Evolutionary conservation across 108 stramenopile genomes (phyloP).

Genomic region (Tribonema minus): DNA sequence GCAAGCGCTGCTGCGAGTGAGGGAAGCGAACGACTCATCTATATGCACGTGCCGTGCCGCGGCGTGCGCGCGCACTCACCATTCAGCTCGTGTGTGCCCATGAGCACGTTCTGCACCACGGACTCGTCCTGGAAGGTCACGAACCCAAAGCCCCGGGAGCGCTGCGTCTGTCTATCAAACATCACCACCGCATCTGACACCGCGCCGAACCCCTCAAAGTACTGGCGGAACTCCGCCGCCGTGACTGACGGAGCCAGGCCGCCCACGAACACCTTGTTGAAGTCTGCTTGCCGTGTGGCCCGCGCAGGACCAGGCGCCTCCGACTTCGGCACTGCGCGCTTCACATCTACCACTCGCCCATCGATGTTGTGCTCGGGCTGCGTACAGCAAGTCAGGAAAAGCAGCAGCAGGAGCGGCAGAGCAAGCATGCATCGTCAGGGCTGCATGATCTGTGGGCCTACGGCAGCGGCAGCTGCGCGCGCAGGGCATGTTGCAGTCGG

Average conservation of each 20-base stretch:
- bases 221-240: slow-evolving; percentile 54
- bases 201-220: slow-evolving; percentile 47
- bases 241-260: slow-evolving; percentile 51
- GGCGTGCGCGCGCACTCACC: no score
- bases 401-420: no score
- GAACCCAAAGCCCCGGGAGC: slow-evolving; percentile 50
- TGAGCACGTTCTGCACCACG: slow-evolving; percentile 24
- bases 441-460: no score
- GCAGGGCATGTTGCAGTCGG: no score
- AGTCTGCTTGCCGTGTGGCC: slow-evolving; percentile 28
- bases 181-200: slow-evolving; percentile 50
- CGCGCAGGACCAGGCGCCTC: slow-evolving; percentile 32
- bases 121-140: slow-evolving; percentile 47
- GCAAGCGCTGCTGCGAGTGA: no score
- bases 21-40: no score
- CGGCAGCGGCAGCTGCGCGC: slow-evolving; percentile 1
- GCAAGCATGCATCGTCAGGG: neutral
- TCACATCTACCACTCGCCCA: slow-evolving; percentile 44
- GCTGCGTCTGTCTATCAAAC: slow-evolving; percentile 49
- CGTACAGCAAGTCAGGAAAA: no score
- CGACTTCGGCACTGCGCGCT: slow-evolving; percentile 40
- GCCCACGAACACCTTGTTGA: slow-evolving; percentile 52
- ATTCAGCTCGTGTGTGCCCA: slow-evolving; percentile 36
- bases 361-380: slow-evolving; percentile 51
- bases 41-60: no score